Percentiles rank a stretch among this genome's conserved stretches.
Evolutionary conservation across 345 rosid genomes (phyloP).

Genomic region (Conringia planisiliqua): DNA sequence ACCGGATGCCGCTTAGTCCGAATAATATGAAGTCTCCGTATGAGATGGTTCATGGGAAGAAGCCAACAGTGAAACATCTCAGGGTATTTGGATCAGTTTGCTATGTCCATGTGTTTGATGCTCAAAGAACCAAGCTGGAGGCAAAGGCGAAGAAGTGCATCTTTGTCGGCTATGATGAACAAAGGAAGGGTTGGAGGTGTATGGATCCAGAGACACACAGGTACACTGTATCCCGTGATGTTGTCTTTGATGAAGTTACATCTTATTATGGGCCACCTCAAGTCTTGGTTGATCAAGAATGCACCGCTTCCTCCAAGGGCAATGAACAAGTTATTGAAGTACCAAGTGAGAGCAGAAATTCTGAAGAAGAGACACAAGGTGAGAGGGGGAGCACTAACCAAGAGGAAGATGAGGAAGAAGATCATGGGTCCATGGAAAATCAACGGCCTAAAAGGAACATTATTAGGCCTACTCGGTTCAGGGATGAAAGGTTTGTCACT

Average conservation of each 20-base stretch:
- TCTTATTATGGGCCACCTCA: background rate
- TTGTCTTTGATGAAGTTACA: constrained; percentile 14
- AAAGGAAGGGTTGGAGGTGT: too few relatives aligned
- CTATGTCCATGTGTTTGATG: too few relatives aligned
- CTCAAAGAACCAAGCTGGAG: too few relatives aligned
- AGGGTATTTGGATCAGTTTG: background rate
- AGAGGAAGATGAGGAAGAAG: background rate
- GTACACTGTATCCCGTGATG: too few relatives aligned
- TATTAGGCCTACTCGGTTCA: background rate
- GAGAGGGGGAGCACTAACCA: background rate
- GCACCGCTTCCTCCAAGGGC: too few relatives aligned
- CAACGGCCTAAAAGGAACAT: background rate
- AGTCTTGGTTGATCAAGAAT: background rate
- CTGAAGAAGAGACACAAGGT: background rate
- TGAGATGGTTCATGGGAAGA: background rate
- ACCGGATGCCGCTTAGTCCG: too few relatives aligned
- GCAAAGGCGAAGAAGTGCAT: too few relatives aligned
- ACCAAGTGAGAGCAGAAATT: background rate
- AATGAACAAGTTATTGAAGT: too few relatives aligned
- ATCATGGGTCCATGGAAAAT: background rate
- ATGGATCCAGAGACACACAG: too few relatives aligned
- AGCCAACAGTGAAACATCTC: constrained; percentile 2
- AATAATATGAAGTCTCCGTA: background rate
- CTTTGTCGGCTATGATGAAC: too few relatives aligned
- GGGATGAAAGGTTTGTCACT: too few relatives aligned